A percentile compares a stretch with the other conserved stretches of the same genome.
Evolutionary conservation across 371 early-diverging fungal genomes (phyloP).

Genomic region (Apophysomyces variabilis): DNA sequence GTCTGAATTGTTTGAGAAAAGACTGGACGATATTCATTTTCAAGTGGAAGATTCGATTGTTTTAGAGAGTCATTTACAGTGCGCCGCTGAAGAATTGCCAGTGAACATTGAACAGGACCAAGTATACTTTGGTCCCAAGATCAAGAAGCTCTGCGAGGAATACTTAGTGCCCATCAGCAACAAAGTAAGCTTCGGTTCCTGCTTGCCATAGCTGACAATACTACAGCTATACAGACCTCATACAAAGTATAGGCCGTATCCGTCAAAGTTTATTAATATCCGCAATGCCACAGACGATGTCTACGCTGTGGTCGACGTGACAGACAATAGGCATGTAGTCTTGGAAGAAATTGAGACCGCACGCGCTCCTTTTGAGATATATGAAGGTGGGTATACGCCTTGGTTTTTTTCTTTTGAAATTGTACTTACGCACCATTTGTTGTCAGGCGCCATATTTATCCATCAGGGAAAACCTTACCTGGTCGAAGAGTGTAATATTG

Average conservation of each 20-base stretch:
- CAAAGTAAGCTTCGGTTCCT: conserved; percentile 8
- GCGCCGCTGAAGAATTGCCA: conserved; percentile 65
- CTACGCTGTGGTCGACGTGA: conserved; percentile 60
- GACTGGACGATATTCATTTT: conserved; percentile 36
- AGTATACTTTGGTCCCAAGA: conserved; percentile 42
- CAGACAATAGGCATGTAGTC: conserved; percentile 35
- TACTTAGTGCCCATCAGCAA: conserved; percentile 32
- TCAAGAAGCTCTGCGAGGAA: conserved; percentile 29
- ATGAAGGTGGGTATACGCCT: conserved; percentile 43
- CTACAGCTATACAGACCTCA: conserved; percentile 49
- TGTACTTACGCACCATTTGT: background rate
- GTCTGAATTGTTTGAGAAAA: conserved; percentile 45
- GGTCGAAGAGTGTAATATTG: conserved; percentile 61
- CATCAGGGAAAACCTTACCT: conserved; percentile 63
- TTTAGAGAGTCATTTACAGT: conserved; percentile 64
- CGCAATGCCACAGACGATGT: conserved; percentile 51
- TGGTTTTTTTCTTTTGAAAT: background rate
- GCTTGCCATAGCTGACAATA: background rate
- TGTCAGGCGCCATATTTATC: conserved; percentile 57
- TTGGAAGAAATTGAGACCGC: conserved; percentile 63
- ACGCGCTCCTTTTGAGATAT: conserved; percentile 62
- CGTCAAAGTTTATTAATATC: conserved; percentile 51
- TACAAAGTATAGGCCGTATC: conserved; percentile 49
- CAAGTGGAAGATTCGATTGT: conserved; percentile 46
- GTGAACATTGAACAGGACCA: conserved; percentile 39